Evolutionary conservation across 352 stramenopile species (phyloP), one percentile per base, ranked within the genome.

Genomic region (Phytophthora sansomeana): DNA sequence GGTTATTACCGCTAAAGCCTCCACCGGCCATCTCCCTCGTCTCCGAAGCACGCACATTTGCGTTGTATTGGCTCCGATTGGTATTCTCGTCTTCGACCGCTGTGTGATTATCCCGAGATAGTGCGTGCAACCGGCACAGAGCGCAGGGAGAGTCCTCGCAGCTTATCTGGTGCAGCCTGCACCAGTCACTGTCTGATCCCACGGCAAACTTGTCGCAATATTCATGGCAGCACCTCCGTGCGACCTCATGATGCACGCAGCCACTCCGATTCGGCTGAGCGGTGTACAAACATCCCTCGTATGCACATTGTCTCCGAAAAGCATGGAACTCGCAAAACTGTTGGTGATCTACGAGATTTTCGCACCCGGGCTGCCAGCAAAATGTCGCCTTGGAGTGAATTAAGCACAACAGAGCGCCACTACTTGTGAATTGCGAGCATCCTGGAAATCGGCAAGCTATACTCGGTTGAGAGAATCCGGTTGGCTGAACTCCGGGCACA

Each of bases 181-280:
- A 90, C 70, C 65, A 74, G 6, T 67, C 58, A 14, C 64, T 78
- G 24, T 68, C 58, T 14, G 44, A 58, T 7, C 67, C 62, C n/a
- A 72, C 70, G 5, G 74, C 77, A 62, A 89, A 91, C 53, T 92
- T 90, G 48, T 80, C 80, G 51, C 84, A 92, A 42, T 83, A 72
- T 10, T 76, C 73, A 46, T 92, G 84, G 48, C 75, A 75, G 54
- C 84, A 92, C 21, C 69, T 74, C 11, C 55, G 62, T 21, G 75
- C 78, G 60, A 80, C 63, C 9, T 33, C 50, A 58, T 92, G 84
- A 30, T 77, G 67, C 29, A 64, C 24, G 48, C 84, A 92, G 26
- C 82, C 80, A 29, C 78, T 85, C 13, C 35, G 50, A 54, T 72
- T 53, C 13, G 59, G 53, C 24, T 73, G 68, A 0, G 80, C 69